Evolutionary conservation across 805 yeast species (phyloP).

Genomic region (Hagleromyces aurorensis): DNA sequence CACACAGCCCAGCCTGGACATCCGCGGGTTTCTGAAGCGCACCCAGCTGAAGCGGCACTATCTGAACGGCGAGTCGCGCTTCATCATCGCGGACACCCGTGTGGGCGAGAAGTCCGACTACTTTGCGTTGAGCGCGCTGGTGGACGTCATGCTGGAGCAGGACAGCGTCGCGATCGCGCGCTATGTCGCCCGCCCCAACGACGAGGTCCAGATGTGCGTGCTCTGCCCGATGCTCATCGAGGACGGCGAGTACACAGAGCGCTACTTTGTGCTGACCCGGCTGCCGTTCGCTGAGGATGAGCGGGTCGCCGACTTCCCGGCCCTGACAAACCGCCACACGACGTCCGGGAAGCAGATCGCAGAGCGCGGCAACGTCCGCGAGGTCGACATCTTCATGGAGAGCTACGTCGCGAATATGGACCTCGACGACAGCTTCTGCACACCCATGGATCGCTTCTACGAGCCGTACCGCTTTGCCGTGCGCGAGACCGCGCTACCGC

Average conservation of each 20-base stretch:
- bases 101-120: constrained; percentile 33
- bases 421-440: constrained; percentile 20
- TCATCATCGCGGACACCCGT: constrained; percentile 38
- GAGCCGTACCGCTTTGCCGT: constrained; percentile 11
- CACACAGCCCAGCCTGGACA: constrained; percentile 49
- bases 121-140: constrained; percentile 39
- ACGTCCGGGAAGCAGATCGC: constrained; percentile 24
- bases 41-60: constrained; percentile 48
- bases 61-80: constrained; percentile 49
- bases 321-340: constrained; percentile 31
- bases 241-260: constrained; percentile 11
- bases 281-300: constrained; percentile 75
- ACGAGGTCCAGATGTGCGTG: constrained; percentile 47
- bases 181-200: constrained; percentile 43
- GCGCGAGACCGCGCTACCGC: constrained; percentile 17
- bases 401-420: constrained; percentile 15
- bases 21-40: constrained; percentile 51
- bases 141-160: constrained; percentile 43
- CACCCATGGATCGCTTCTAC: constrained; percentile 9
- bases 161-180: constrained; percentile 53
- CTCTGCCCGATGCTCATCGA: constrained; percentile 40
- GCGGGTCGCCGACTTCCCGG: constrained; percentile 46
- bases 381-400: constrained; percentile 11
- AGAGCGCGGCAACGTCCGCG: constrained; percentile 11
- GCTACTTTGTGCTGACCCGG: constrained; percentile 43